phyloP scores from a whole-genome alignment of 805 yeast genomes.

The Metschnikowia picachoensis region DNA sequence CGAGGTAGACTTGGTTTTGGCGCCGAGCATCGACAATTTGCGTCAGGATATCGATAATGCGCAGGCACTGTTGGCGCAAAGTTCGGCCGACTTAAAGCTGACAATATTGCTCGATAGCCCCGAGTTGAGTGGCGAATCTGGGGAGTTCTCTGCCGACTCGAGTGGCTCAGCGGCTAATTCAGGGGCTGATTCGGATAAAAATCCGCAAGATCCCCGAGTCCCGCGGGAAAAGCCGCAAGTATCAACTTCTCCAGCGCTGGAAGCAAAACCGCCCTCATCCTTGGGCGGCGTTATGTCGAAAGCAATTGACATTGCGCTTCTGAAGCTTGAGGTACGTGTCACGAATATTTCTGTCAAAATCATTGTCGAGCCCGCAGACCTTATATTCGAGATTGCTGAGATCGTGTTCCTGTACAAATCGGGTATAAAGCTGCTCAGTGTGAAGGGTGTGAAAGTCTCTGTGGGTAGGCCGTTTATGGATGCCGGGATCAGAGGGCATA shows the following conservation, averaged over 20 bases:
- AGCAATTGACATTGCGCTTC: conserved; percentile 65
- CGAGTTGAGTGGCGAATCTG: background rate
- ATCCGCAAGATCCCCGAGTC: background rate
- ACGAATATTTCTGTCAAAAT: conserved; percentile 45
- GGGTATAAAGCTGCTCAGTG: conserved; percentile 41
- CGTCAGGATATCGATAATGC: conserved; percentile 28
- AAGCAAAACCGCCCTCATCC: conserved; percentile 27
- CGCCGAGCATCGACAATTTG: conserved; percentile 30
- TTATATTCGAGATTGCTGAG: conserved; percentile 30
- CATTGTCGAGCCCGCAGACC: conserved; percentile 42
- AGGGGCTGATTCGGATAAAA: background rate
- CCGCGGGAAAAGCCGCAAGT: background rate
- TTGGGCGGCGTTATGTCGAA: conserved; percentile 55
- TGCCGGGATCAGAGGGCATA: conserved; percentile 22
- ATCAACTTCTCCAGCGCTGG: too few relatives aligned
- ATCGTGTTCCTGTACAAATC: conserved; percentile 38
- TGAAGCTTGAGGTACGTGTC: conserved; percentile 53
- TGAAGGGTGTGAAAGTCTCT: conserved; percentile 38
- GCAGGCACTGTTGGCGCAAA: conserved; percentile 58
- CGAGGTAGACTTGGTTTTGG: conserved; percentile 46
- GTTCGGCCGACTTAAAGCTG: conserved; percentile 71
- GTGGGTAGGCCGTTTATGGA: conserved; percentile 39
- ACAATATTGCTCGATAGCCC: conserved; percentile 41
- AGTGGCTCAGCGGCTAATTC: background rate
- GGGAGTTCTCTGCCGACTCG: too few relatives aligned